These are phyloP conservation scores for Xylariaceae sp. DNA, from an alignment of 2,329 filamentous ascomycete species.

Conservation along the genomic window DNA sequence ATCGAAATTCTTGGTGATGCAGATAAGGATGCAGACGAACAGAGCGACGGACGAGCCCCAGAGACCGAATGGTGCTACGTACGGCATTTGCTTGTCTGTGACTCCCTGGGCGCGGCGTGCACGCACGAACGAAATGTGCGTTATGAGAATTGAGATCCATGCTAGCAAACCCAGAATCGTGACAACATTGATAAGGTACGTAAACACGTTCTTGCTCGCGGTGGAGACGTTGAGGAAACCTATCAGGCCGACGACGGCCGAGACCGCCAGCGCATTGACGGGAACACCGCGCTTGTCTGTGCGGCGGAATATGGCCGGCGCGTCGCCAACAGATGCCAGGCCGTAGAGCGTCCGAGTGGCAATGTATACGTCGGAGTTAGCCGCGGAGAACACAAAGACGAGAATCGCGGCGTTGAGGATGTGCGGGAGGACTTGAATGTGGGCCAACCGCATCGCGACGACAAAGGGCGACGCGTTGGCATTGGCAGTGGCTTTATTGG, in stretches of 20 bases:
- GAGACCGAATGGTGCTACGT: constrained; percentile 67
- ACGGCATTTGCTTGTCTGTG: constrained; percentile 53
- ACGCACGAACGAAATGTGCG: constrained; percentile 63
- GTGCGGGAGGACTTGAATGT: constrained; percentile 59
- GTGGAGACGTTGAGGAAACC: constrained; percentile 64
- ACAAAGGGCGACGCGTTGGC: constrained; percentile 71
- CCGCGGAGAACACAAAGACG: constrained; percentile 71
- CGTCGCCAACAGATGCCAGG: constrained; percentile 67
- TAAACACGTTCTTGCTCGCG: constrained; percentile 55
- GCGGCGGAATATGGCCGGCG: constrained; percentile 66
- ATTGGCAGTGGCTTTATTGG: constrained; percentile 46
- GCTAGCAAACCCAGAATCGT: constrained; percentile 64
- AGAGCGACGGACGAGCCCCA: constrained; percentile 66
- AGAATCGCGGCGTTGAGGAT: constrained; percentile 72
- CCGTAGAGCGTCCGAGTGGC: constrained; percentile 70
- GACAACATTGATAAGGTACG: constrained; percentile 64
- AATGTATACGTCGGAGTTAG: constrained; percentile 76
- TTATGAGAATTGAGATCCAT: constrained; percentile 65
- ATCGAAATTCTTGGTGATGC: constrained; percentile 77
- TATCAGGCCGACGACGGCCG: constrained; percentile 59
- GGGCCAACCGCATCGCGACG: constrained; percentile 62
- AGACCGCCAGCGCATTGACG: constrained; percentile 59
- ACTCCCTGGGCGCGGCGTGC: constrained; percentile 60
- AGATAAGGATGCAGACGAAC: constrained; percentile 66
- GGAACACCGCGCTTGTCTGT: constrained; percentile 71